These are phyloP conservation scores for Lentinula edodes DNA, from an alignment of 768 basidiomycete genomes.

Conservation along the genomic window DNA sequence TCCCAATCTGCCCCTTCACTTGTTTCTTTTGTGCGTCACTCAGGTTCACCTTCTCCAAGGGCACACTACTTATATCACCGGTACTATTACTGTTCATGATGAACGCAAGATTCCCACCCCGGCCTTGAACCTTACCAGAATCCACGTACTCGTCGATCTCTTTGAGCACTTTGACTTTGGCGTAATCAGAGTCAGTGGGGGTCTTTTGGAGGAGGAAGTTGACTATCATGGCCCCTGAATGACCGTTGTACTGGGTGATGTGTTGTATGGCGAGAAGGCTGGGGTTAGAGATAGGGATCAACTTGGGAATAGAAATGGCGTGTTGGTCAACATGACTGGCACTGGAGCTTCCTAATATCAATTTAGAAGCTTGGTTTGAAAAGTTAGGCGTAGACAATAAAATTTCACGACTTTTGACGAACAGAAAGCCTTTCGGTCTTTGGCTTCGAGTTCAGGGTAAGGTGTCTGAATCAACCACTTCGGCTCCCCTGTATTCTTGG, in stretches of 20 bases:
- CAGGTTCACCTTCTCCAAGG: background rate
- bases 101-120: background rate
- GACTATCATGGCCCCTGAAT: background rate
- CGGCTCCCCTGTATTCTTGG: no score
- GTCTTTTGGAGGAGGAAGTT: background rate
- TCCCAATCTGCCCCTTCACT: background rate
- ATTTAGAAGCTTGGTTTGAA: no score
- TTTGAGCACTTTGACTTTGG: background rate
- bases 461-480: no score
- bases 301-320: no score
- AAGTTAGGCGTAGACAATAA: no score
- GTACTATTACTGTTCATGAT: background rate
- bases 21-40: background rate
- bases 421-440: no score
- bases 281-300: background rate
- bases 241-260: background rate
- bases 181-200: background rate
- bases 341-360: no score
- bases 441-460: no score
- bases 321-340: no score
- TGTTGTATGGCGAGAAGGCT: background rate
- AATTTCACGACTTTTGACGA: no score
- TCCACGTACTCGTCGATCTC: background rate
- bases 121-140: background rate
- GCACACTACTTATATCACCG: background rate